Percentiles rank a stretch among this genome's conserved stretches.
Evolutionary conservation across 176 grass and related monocot genomes (phyloP).

Genomic region (Oryza punctata): DNA sequence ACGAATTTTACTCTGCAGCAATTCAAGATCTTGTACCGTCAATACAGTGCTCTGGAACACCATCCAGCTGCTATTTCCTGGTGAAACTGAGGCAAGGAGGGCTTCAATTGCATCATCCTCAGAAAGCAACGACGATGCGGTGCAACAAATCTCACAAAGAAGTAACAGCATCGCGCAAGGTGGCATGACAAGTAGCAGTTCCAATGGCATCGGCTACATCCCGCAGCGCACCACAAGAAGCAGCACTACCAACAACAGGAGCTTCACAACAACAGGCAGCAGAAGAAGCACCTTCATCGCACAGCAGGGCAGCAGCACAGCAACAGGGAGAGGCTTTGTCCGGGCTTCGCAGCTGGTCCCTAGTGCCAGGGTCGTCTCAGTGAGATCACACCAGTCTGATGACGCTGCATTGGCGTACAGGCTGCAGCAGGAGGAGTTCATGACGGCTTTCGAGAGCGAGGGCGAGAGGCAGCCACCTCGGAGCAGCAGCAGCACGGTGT

Average conservation of each 20-base stretch:
- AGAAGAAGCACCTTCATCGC: slow-evolving; percentile 34
- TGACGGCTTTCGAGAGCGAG: slow-evolving; percentile 55
- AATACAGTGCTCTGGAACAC: slow-evolving; percentile 97
- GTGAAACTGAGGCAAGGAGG: slow-evolving; percentile 73
- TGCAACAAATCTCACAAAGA: slow-evolving; percentile 5
- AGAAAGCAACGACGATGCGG: not conserved
- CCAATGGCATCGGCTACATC: not conserved
- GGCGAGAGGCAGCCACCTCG: slow-evolving; percentile 36
- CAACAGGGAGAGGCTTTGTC: slow-evolving; percentile 40
- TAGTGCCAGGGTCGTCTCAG: not conserved
- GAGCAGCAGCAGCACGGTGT: slow-evolving; percentile 26
- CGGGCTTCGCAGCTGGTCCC: slow-evolving; percentile 45
- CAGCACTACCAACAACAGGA: slow-evolving; percentile 30
- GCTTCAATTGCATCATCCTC: slow-evolving; percentile 28
- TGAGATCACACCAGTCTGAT: slow-evolving; percentile 48
- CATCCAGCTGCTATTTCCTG: slow-evolving; percentile 86
- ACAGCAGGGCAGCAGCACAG: not conserved
- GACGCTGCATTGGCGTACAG: slow-evolving; percentile 78
- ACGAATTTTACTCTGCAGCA: slow-evolving; percentile 50
- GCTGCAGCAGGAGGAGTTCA: slow-evolving; percentile 86
- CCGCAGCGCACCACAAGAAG: slow-evolving; percentile 41
- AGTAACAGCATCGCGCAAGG: slow-evolving; percentile 23
- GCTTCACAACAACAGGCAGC: slow-evolving; percentile 26
- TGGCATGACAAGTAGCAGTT: slow-evolving; percentile 34
- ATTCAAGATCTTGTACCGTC: slow-evolving; percentile 76